Evolutionary conservation across 2,329 filamentous ascomycete species (phyloP).

Genomic region (Neofusicoccum cordaticola): DNA sequence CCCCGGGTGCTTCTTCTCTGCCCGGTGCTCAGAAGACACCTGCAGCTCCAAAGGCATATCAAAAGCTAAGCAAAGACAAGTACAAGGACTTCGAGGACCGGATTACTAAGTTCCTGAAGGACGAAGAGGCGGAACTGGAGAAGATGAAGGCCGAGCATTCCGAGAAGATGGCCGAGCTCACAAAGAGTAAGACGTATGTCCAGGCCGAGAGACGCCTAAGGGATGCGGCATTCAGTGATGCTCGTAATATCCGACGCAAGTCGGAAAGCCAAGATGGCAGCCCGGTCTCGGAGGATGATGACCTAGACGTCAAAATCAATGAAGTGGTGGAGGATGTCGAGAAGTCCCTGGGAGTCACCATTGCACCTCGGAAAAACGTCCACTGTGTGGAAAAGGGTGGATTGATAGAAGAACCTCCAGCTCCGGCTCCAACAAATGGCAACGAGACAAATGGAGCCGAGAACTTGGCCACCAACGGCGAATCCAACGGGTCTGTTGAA

Average conservation of each 20-base stretch:
- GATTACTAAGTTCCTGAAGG: conserved; percentile 67
- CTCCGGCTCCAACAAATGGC: conserved; percentile 29
- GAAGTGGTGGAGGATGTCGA: conserved; percentile 76
- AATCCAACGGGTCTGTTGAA: conserved; percentile 9
- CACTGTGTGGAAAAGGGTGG: conserved; percentile 76
- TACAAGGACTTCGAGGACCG: conserved; percentile 81
- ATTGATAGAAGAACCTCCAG: conserved; percentile 54
- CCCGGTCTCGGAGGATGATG: conserved; percentile 21
- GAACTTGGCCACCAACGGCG: conserved; percentile 21
- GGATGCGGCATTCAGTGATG: conserved; percentile 59
- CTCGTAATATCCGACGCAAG: conserved; percentile 30
- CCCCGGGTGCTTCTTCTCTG: conserved; percentile 33
- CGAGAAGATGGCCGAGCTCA: conserved; percentile 70
- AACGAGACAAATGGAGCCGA: conserved; percentile 8
- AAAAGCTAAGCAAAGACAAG: conserved; percentile 70
- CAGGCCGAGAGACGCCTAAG: conserved; percentile 75
- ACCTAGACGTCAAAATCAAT: conserved; percentile 54
- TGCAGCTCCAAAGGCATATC: conserved; percentile 40
- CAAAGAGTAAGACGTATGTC: conserved; percentile 66
- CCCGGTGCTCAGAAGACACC: conserved; percentile 28
- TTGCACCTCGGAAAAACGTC: conserved; percentile 62
- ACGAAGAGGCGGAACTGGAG: conserved; percentile 78
- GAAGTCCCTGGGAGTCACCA: conserved; percentile 63
- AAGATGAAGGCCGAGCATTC: conserved; percentile 78
- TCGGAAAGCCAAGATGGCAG: conserved; percentile 48